Conservation (phyloP, 352 stramenopile species). For the Aphanomyces cochlioides region DNA sequence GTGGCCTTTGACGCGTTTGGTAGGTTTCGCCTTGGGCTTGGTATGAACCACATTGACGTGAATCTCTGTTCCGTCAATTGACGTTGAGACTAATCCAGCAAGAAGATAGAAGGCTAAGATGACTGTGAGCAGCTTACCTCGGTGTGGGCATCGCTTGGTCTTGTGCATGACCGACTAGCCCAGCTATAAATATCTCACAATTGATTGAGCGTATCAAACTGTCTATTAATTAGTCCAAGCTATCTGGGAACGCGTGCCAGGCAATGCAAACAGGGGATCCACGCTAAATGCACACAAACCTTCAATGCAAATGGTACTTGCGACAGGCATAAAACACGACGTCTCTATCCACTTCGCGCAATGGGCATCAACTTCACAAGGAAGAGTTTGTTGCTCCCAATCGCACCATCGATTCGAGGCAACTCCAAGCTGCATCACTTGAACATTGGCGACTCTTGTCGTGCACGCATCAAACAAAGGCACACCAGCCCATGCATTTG, state of each 20-base stretch:
- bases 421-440: constrained; percentile 55
- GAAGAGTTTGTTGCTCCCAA: constrained; percentile 38
- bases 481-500: constrained; percentile 55
- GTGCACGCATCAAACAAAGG: constrained; percentile 51
- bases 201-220: too few species aligned
- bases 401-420: constrained; percentile 63
- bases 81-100: too few species aligned
- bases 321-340: constrained; percentile 63
- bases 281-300: constrained; percentile 13
- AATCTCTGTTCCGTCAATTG: too few species aligned
- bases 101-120: too few species aligned
- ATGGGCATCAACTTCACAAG: constrained; percentile 39
- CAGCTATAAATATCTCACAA: too few species aligned
- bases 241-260: not conserved
- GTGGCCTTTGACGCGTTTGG: too few species aligned
- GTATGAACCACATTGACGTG: too few species aligned
- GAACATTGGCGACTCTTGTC: constrained; percentile 48
- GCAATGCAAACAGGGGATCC: constrained; percentile 22
- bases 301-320: constrained; percentile 47
- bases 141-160: too few species aligned
- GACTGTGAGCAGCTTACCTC: too few species aligned
- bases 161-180: too few species aligned
- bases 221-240: too few species aligned
- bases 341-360: constrained; percentile 45
- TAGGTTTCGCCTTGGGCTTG: too few species aligned